Conservation (phyloP, 2,329 filamentous ascomycete genomes). For the Claviceps digitariae region DNA sequence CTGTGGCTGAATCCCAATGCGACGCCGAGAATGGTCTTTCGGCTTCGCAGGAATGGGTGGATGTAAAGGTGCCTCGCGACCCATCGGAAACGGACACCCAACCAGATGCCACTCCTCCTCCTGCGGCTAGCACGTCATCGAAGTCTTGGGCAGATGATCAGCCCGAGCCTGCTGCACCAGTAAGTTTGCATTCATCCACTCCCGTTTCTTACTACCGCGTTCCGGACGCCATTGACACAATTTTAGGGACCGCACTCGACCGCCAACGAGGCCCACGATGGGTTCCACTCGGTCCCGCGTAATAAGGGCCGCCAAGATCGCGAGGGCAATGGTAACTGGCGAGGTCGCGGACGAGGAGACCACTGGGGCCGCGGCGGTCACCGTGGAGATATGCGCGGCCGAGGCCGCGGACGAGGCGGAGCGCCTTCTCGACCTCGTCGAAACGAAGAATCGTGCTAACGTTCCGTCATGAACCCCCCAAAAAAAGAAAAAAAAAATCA, state of each 20-base stretch:
- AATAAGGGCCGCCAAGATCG: constrained; percentile 42
- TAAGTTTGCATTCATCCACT: constrained; percentile 16
- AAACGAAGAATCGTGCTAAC: constrained; percentile 21
- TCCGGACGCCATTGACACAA: not conserved
- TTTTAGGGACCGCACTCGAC: constrained; percentile 19
- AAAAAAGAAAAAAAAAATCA: not conserved
- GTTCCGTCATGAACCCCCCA: not conserved
- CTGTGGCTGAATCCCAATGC: constrained; percentile 54
- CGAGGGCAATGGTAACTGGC: constrained; percentile 28
- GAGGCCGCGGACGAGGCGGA: constrained; percentile 26
- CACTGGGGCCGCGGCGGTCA: constrained; percentile 38
- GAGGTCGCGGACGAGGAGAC: constrained; percentile 33
- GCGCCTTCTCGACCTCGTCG: constrained; percentile 22
- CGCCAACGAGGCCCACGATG: constrained; percentile 39
- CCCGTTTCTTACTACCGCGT: not conserved
- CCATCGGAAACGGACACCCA: constrained; percentile 61
- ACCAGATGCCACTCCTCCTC: constrained; percentile 39
- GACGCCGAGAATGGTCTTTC: constrained; percentile 34
- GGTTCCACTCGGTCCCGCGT: constrained; percentile 60
- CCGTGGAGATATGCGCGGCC: constrained; percentile 32
- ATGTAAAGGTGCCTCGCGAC: constrained; percentile 54
- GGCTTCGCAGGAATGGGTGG: constrained; percentile 57
- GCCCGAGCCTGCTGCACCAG: constrained; percentile 36
- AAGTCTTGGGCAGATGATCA: constrained; percentile 78
- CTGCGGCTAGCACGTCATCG: constrained; percentile 28